Base-by-base conservation (phyloP, 495 filamentous ascomycete genomes). In the Lophium mytilinum region DNA sequence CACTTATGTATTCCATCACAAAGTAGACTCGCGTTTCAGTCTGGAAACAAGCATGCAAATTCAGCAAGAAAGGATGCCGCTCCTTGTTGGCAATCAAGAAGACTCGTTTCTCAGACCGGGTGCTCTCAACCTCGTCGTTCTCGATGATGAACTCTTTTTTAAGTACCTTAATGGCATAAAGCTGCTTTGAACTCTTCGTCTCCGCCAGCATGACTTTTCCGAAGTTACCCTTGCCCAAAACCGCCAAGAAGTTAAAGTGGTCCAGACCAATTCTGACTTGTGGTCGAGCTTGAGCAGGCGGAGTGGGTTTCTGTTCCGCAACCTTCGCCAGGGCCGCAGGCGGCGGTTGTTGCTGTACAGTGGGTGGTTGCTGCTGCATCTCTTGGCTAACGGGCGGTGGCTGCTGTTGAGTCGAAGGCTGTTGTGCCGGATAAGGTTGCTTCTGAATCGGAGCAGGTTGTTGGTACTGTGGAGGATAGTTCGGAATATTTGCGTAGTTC, bases 61-160 rank as follows among this genome's bases (percentile, higher is more conserved):
- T 97, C 37, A 94, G 82, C 58, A 99, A 75, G 81, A 99, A 99
- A 0, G 93, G 93, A 69, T 99, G 93, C 3, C 89, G 87, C 66
- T 97, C 93, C 71, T 95, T 94, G 74, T 99, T 99, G 17, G 93
- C 93, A 69, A 99, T 84, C 64, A 99, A 72, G 73, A 97, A 92
- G 35, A 99, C 93, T 57, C 94, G 80, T 78, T 97, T 97, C 75
- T 99, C 93, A 5, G 94, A 97, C 66, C 90, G 85, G 37, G 87
- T 95, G 74, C 94, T 97, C 71, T 99, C 93, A n/a, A 99, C 93
- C 72, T 99, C 93, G 71, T 99, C 93, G 62, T 99, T 95, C 70
- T 99, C 93, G 56, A 99, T 99, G 68, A 99, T 99, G 71, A 99
- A 99, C 64, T 99, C 93, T 77, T 99, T 99, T 80, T 99, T 99